A percentile compares a stretch with the other conserved stretches of the same genome.
phyloP scores from a whole-genome alignment of 345 rosid genomes.

The Streptanthus diversifolius region DNA sequence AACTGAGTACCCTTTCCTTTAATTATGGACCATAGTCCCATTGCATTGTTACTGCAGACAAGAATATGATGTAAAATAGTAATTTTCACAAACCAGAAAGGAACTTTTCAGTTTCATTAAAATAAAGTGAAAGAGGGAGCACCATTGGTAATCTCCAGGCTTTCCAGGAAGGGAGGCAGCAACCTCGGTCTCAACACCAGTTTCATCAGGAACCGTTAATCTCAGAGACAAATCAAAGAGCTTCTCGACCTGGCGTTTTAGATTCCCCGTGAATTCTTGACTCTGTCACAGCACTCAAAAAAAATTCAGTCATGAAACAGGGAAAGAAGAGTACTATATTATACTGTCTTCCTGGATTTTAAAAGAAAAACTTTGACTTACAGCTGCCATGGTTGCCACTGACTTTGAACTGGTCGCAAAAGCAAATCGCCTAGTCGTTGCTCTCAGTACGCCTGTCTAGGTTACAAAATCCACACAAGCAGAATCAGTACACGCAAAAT shows the following conservation, averaged over 20 bases:
- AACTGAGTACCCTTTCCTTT: conserved; percentile 65
- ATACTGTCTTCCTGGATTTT: not conserved
- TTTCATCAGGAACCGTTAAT: conserved; percentile 54
- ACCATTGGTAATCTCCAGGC: conserved; percentile 97
- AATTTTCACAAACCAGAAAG: not conserved
- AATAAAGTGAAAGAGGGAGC: not conserved
- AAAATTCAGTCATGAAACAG: not conserved
- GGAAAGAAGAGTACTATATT: not conserved
- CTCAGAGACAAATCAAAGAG: conserved; percentile 60
- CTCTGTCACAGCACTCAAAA: conserved; percentile 34
- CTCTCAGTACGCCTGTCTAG: conserved; percentile 70
- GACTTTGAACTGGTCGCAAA: conserved; percentile 35
- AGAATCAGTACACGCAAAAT: conserved; percentile 31
- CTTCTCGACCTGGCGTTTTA: conserved; percentile 56
- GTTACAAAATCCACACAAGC: conserved; percentile 34
- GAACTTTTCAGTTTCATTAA: not conserved
- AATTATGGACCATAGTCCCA: conserved; percentile 72
- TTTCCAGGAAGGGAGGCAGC: conserved; percentile 57
- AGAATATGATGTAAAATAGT: not conserved
- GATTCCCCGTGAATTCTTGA: conserved; percentile 54
- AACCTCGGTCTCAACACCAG: conserved; percentile 62
- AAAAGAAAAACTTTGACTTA: conserved; percentile 31
- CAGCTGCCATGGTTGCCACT: conserved; percentile 59
- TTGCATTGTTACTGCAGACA: conserved; percentile 76
- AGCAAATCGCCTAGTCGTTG: conserved; percentile 44